Conservation (phyloP, 495 filamentous ascomycete species). For the Penicillium parvum region DNA sequence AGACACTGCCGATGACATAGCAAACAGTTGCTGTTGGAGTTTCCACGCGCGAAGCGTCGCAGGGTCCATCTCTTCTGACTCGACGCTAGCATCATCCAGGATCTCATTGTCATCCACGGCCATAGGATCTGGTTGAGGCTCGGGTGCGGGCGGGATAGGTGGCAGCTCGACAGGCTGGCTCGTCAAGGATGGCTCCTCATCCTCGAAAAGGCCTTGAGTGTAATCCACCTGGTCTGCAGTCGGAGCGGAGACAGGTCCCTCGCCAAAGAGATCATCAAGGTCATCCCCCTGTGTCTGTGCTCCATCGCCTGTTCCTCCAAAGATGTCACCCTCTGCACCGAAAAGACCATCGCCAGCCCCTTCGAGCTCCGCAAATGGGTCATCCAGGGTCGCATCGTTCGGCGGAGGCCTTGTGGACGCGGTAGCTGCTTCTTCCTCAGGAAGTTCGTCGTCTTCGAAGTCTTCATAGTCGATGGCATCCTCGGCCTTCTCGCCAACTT, state of each 20-base stretch:
- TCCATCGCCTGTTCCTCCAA: constrained; percentile 37
- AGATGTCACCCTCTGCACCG: constrained; percentile 35
- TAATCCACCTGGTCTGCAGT: constrained; percentile 36
- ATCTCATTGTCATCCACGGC: constrained; percentile 37
- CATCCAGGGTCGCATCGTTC: constrained; percentile 16
- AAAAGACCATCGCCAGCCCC: constrained; percentile 53
- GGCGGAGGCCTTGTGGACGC: constrained; percentile 3
- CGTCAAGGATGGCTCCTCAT: constrained; percentile 28
- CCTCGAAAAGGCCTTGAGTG: constrained; percentile 39
- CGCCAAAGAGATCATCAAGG: constrained; percentile 54
- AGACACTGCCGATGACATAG: constrained; percentile 38
- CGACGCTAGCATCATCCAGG: constrained; percentile 24
- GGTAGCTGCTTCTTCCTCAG: constrained; percentile 56
- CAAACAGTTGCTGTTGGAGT: constrained; percentile 49
- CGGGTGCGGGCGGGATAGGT: constrained; percentile 20
- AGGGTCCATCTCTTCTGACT: constrained; percentile 43
- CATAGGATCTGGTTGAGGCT: constrained; percentile 26
- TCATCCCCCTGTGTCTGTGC: constrained; percentile 33
- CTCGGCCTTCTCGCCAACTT: constrained; percentile 68
- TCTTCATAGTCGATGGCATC: constrained; percentile 87
- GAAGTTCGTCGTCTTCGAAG: constrained; percentile 68
- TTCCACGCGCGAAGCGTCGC: constrained; percentile 45
- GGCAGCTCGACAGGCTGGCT: constrained; percentile 22
- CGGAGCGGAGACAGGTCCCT: constrained; percentile 38
- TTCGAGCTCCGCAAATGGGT: constrained; percentile 20